Evolutionary conservation across 169 alveolate genomes (phyloP).

Genomic region (Plasmodium gaboni): DNA sequence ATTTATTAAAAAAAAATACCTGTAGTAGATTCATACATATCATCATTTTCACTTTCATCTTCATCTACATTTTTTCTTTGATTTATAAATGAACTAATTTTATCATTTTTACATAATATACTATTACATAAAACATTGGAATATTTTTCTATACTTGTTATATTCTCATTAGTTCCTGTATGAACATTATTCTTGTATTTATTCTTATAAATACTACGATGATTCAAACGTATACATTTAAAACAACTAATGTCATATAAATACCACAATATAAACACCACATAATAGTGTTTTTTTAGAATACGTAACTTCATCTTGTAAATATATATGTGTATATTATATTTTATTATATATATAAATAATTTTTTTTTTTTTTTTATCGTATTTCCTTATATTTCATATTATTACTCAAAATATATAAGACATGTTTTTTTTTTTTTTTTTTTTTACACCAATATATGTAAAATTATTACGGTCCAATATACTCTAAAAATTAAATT

Average conservation of each 20-base stretch:
- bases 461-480: background rate
- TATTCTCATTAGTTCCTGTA: slow-evolving; percentile 1
- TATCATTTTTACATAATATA: background rate
- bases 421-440: background rate
- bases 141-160: slow-evolving; percentile 7
- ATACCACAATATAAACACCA: slow-evolving; percentile 23
- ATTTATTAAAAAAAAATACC: too few species aligned
- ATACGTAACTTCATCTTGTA: slow-evolving; percentile 29
- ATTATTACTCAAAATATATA: too few species aligned
- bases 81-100: slow-evolving; percentile 28
- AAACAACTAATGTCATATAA: slow-evolving; percentile 14
- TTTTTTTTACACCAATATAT: background rate
- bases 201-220: slow-evolving; percentile 8
- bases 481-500: too few species aligned
- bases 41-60: slow-evolving; percentile 1
- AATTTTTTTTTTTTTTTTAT: slow-evolving; percentile 1
- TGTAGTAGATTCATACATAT: background rate
- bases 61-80: slow-evolving; percentile 8
- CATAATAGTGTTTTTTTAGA: slow-evolving; percentile 20
- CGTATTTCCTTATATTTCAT: too few species aligned
- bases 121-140: slow-evolving; percentile 21
- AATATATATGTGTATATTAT: slow-evolving; percentile 27
- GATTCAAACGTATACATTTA: background rate
- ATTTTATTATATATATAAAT: slow-evolving; percentile 13
- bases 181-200: background rate